Conservation (phyloP, 2,329 filamentous ascomycete genomes). For the Aspergillus ibericus region DNA sequence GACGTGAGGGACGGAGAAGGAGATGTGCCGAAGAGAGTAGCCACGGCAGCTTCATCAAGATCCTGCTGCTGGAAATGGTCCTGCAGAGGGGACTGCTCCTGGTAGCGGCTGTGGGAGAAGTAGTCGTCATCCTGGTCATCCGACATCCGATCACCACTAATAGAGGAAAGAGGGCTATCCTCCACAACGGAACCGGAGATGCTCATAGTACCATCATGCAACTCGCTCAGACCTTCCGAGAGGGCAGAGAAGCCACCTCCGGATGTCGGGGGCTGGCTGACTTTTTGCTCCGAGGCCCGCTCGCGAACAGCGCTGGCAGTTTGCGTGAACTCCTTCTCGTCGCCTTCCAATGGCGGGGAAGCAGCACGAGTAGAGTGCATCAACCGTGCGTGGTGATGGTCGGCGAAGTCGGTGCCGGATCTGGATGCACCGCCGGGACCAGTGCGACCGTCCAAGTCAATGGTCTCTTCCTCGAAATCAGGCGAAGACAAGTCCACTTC, state of each 20-base stretch:
- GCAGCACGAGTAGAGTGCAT: constrained; percentile 68
- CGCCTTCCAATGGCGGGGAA: constrained; percentile 85
- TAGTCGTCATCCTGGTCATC: constrained; percentile 38
- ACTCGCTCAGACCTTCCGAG: constrained; percentile 47
- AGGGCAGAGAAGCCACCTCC: constrained; percentile 34
- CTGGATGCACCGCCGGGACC: constrained; percentile 59
- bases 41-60: constrained; percentile 35
- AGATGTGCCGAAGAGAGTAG: constrained; percentile 42
- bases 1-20: constrained; percentile 45
- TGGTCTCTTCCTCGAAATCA: constrained; percentile 75
- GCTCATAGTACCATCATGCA: constrained; percentile 30
- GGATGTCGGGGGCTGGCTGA: constrained; percentile 25
- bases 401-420: constrained; percentile 51
- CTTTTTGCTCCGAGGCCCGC: constrained; percentile 47
- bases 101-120: constrained; percentile 31
- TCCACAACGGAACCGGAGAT: constrained; percentile 34
- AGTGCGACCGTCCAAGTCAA: constrained; percentile 54
- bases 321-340: constrained; percentile 95
- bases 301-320: constrained; percentile 81
- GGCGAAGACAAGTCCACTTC: constrained; percentile 88
- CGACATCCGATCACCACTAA: constrained; percentile 29
- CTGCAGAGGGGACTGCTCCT: constrained; percentile 21
- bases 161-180: constrained; percentile 32
- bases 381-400: constrained; percentile 59
- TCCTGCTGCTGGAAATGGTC: constrained; percentile 26